Conservation (phyloP, 805 yeast species). For the Hanseniaspora vineae region DNA sequence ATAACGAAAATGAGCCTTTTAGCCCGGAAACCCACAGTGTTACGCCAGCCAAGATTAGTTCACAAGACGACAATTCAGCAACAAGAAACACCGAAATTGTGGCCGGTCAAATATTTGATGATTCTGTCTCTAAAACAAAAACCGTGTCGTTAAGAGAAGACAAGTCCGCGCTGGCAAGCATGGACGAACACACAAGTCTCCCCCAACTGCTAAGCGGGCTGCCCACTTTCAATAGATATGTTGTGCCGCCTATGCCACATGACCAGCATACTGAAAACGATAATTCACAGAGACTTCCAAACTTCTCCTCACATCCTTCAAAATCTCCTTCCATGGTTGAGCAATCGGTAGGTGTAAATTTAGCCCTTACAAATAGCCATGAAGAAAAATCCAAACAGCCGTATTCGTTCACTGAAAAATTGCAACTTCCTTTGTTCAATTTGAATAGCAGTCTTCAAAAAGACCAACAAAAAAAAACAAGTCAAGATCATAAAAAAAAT, state of each 20-base stretch:
- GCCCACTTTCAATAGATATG: too few species aligned
- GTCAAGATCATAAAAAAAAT: background rate
- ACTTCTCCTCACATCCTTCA: too few species aligned
- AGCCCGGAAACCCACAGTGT: background rate
- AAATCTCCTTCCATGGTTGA: too few species aligned
- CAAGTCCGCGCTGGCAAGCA: slow-evolving; percentile 2
- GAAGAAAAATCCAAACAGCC: too few species aligned
- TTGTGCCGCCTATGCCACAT: background rate
- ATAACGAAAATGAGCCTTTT: too few species aligned
- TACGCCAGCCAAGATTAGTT: background rate
- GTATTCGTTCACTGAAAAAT: too few species aligned
- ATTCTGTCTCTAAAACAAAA: slow-evolving; percentile 14
- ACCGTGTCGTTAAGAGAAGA: slow-evolving; percentile 14
- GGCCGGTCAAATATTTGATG: slow-evolving; percentile 7
- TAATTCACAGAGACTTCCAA: background rate
- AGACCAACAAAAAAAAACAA: too few species aligned
- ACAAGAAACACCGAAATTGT: background rate
- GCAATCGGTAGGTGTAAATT: too few species aligned
- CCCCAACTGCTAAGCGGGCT: too few species aligned
- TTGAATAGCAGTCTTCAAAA: too few species aligned
- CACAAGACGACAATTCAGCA: background rate
- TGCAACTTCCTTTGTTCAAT: too few species aligned
- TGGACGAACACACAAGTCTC: background rate
- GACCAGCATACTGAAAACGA: background rate
- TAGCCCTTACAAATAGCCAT: too few species aligned